A percentile compares a stretch with the other conserved stretches of the same genome.
Conservation (phyloP, 768 basidiomycete species). For the Boletus vinaceobasis region DNA sequence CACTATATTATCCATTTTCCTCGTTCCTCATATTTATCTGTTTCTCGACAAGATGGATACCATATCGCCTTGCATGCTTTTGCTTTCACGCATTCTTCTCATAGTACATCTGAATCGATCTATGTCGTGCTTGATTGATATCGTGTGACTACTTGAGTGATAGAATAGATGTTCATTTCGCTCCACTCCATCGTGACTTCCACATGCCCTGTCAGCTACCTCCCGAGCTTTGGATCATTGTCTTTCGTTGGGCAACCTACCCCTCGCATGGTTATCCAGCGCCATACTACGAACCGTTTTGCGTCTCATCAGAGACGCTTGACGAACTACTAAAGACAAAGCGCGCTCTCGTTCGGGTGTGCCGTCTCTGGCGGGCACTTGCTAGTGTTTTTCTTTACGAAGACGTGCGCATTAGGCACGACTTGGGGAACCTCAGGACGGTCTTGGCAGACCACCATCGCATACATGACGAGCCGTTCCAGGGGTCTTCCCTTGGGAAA, state of each 20-base stretch:
- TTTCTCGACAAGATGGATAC: conserved; percentile 30
- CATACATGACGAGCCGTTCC: conserved; percentile 9
- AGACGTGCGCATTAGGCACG: conserved; percentile 44
- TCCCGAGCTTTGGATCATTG: conserved; percentile 52
- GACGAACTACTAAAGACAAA: conserved; percentile 35
- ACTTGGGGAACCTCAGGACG: conserved; percentile 30
- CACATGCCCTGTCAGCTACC: conserved; percentile 33
- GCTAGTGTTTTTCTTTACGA: conserved; percentile 48
- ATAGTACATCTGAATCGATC: background rate
- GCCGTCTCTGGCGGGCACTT: conserved; percentile 53
- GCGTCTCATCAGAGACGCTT: conserved; percentile 28
- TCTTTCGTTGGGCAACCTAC: conserved; percentile 45
- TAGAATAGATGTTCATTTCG: background rate
- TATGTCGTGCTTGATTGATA: background rate
- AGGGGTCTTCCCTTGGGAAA: conserved; percentile 24
- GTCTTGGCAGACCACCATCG: conserved; percentile 21
- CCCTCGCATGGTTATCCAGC: conserved; percentile 26
- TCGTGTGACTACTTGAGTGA: conserved; percentile 5
- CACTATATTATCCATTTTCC: conserved; percentile 31
- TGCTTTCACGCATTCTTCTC: conserved; percentile 8
- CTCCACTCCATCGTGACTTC: background rate
- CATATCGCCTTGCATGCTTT: conserved; percentile 23
- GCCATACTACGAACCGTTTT: conserved; percentile 47
- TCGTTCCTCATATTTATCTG: conserved; percentile 26
- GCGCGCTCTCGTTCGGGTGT: conserved; percentile 49